Percentiles rank a stretch among this genome's conserved stretches.
These are phyloP conservation scores for Aspergillus alliaceus DNA, from an alignment of 2,329 filamentous ascomycete genomes.

Conservation along the genomic window DNA sequence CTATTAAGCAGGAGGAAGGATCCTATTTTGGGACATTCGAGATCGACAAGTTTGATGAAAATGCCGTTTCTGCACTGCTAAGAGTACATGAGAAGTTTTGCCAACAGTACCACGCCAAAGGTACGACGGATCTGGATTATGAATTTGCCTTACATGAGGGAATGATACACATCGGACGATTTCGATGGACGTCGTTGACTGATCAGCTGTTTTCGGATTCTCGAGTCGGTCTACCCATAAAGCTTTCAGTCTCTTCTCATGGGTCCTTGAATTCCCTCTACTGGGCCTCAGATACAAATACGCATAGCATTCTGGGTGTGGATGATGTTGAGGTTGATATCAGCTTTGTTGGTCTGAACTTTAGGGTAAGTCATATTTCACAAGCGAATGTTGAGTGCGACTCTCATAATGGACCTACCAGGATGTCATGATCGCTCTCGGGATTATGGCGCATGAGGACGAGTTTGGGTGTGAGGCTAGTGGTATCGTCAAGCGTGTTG, in stretches of 20 bases:
- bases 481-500: slow-evolving; percentile 31
- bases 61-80: background rate
- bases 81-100: background rate
- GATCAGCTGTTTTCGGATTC: background rate
- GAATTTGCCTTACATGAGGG: slow-evolving; percentile 14
- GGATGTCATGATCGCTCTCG: slow-evolving; percentile 35
- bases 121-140: background rate
- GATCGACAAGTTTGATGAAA: slow-evolving; percentile 8
- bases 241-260: background rate
- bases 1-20: slow-evolving; percentile 9
- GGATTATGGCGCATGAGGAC: slow-evolving; percentile 23
- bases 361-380: slow-evolving; percentile 19
- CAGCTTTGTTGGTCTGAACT: slow-evolving; percentile 35
- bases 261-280: background rate
- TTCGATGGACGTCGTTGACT: slow-evolving; percentile 11
- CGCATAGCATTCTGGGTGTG: background rate
- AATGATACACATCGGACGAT: slow-evolving; percentile 5
- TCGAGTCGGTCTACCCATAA: background rate
- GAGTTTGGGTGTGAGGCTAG: slow-evolving; percentile 31
- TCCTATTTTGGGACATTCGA: slow-evolving; percentile 11
- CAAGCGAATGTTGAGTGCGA: background rate
- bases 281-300: slow-evolving; percentile 4
- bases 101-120: background rate
- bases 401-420: background rate
- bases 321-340: slow-evolving; percentile 35